Conservation (phyloP, 768 basidiomycete species). For the Phallus indusiatus region DNA sequence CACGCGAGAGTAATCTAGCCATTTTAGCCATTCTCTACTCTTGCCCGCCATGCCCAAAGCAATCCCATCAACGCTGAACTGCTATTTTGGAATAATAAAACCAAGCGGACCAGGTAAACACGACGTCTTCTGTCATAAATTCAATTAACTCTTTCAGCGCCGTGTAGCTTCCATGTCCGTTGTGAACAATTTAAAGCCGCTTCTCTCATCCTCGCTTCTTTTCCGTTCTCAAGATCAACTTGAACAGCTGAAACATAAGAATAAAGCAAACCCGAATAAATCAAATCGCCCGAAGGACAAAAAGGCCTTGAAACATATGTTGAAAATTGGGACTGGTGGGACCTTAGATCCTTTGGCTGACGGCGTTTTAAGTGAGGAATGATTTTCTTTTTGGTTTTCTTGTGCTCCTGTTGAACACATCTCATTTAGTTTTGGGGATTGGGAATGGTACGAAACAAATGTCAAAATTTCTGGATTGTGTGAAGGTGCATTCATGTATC, state of each 20-base stretch:
- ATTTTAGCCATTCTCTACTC: not conserved
- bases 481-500: constrained; percentile 52
- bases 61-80: constrained; percentile 39
- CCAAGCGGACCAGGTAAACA: constrained; percentile 64
- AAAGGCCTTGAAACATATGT: constrained; percentile 15
- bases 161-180: constrained; percentile 71
- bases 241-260: constrained; percentile 19
- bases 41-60: constrained; percentile 57
- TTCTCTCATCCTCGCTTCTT: constrained; percentile 67
- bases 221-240: constrained; percentile 37
- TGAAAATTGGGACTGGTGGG: constrained; percentile 90
- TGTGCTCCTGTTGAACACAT: not conserved
- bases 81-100: constrained; percentile 85
- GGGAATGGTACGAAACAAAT: constrained; percentile 87
- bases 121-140: not conserved
- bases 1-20: too few relatives aligned
- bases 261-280: constrained; percentile 44
- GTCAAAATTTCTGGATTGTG: constrained; percentile 72
- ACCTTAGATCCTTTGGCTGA: constrained; percentile 96
- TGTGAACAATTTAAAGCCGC: constrained; percentile 73
- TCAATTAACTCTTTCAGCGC: not conserved
- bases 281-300: constrained; percentile 30
- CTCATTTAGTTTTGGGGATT: constrained; percentile 67
- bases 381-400: constrained; percentile 7
- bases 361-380: constrained; percentile 71